Evolutionary conservation across 331 rosid species (phyloP).

Genomic region (Spiraea crenata): DNA sequence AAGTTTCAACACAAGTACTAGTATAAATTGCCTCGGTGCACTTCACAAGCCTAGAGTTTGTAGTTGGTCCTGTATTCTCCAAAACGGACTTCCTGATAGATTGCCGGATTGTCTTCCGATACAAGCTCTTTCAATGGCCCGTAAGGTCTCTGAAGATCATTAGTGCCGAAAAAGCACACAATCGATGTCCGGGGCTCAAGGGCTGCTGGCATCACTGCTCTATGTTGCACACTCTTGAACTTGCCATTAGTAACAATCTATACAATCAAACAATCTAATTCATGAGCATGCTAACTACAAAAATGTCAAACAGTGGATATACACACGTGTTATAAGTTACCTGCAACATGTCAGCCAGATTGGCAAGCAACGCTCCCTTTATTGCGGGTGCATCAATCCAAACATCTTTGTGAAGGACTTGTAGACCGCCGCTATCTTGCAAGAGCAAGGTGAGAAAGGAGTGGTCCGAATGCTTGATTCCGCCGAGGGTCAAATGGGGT

Average conservation of each 20-base stretch:
- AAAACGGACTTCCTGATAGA: background rate
- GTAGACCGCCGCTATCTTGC: conserved; percentile 24
- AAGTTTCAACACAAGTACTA: background rate
- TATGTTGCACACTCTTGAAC: conserved; percentile 19
- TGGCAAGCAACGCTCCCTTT: background rate
- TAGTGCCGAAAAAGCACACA: background rate
- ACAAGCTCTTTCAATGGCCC: conserved; percentile 21
- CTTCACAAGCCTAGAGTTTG: background rate
- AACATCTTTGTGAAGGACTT: conserved; percentile 7
- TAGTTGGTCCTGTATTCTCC: conserved; percentile 2
- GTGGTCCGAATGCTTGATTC: conserved; percentile 5
- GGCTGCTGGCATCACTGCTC: conserved; percentile 2
- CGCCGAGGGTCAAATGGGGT: conserved; percentile 13
- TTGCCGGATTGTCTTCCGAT: conserved; percentile 10
- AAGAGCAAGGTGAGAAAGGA: conserved; percentile 8
- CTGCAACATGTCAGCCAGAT: background rate
- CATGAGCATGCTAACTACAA: too few species aligned
- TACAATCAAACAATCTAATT: too few species aligned
- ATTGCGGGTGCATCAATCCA: conserved; percentile 4
- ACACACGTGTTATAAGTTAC: background rate
- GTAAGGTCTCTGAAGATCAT: background rate
- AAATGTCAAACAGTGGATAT: too few species aligned
- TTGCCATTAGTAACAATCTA: conserved; percentile 10
- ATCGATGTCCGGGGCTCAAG: conserved; percentile 6
- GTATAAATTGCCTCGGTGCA: background rate